These are phyloP conservation scores for Oryza punctata DNA, from an alignment of 176 grass and related monocot species.

Conservation along the genomic window DNA sequence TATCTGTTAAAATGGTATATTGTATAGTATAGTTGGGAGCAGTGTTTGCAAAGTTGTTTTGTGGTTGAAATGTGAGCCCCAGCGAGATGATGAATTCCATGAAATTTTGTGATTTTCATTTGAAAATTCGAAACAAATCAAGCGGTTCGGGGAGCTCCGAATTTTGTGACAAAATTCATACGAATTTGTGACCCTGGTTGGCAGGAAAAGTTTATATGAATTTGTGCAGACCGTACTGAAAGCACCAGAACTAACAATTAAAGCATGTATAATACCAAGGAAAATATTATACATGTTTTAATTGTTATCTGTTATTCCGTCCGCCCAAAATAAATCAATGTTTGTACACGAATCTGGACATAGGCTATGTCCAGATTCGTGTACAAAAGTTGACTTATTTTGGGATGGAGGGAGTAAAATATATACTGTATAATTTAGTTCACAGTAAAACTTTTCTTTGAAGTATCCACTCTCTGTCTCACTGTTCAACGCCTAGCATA, in stretches of 20 bases:
- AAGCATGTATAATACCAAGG: too few species aligned
- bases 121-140: too few species aligned
- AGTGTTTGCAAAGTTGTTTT: too few species aligned
- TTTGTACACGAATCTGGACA: too few species aligned
- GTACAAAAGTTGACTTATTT: too few species aligned
- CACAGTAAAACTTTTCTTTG: not conserved
- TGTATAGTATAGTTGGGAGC: not conserved
- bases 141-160: too few species aligned
- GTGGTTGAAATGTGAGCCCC: too few species aligned
- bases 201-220: not conserved
- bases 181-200: too few species aligned
- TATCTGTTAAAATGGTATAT: not conserved
- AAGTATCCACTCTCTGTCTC: not conserved
- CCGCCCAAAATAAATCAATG: too few species aligned
- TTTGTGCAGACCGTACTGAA: not conserved
- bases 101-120: too few species aligned
- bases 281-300: not conserved
- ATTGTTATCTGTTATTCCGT: not conserved
- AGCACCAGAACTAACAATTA: not conserved
- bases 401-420: not conserved
- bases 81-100: too few species aligned
- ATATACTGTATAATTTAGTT: not conserved
- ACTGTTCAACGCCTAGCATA: constrained; percentile 13
- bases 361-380: too few species aligned
- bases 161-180: not conserved